Conservation (phyloP, 768 basidiomycete genomes). For the Pisolithus marmoratus region DNA sequence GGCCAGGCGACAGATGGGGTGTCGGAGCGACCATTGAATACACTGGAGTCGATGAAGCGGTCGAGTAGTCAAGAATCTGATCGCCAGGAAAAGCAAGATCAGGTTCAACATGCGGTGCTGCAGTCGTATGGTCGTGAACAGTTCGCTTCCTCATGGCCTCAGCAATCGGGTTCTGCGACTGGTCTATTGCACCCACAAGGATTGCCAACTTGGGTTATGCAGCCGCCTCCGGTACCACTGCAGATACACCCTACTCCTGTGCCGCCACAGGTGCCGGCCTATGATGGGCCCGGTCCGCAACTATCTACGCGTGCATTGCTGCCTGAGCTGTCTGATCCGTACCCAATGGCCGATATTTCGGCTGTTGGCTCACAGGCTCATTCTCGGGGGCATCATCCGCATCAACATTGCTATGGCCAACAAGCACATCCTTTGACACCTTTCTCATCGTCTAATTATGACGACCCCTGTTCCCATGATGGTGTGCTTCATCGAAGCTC, state of each 20-base stretch:
- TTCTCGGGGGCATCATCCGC: background rate
- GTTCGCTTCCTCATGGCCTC: background rate
- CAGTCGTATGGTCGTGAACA: background rate
- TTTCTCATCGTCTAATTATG: background rate
- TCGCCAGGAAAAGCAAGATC: background rate
- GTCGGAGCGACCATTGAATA: background rate
- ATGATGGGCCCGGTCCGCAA: background rate
- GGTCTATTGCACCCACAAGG: background rate
- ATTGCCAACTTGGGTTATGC: background rate
- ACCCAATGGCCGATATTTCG: background rate
- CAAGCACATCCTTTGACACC: background rate
- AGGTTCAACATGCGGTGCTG: background rate
- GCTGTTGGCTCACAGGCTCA: background rate
- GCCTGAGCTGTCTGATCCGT: background rate
- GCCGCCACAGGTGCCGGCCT: background rate
- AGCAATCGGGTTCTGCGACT: background rate
- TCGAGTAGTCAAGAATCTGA: background rate
- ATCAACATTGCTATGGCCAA: background rate
- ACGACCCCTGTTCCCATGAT: background rate
- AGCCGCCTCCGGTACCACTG: background rate
- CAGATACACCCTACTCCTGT: background rate
- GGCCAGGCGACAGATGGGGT: constrained; percentile 22
- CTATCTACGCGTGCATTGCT: background rate
- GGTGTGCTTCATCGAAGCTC: background rate
- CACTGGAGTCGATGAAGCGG: background rate